Base-by-base conservation (phyloP, 1,284 basidiomycete species). In the Leccinum pachyderme region DNA sequence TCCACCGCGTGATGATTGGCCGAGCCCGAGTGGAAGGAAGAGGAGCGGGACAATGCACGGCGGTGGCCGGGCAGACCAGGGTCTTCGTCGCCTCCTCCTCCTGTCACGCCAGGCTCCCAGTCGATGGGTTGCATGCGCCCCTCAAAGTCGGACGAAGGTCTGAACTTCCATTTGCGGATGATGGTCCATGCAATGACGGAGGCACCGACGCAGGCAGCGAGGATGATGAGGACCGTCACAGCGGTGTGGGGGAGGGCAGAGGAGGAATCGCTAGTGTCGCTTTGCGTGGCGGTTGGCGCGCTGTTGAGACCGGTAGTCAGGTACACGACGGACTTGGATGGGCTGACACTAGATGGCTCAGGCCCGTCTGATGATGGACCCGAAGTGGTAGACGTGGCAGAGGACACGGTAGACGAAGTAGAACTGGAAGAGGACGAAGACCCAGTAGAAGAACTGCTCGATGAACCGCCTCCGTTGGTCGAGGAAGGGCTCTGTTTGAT, bases 141-240 rank as follows among this genome's bases (percentile, higher is more conserved):
- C 64, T 91, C 89, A 67, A 94, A 94, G 66, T 83, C 80, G 69
- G 82, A 81, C 44, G 89, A 91, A 51, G 88, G 85, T 58, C 82
- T 83, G 65, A 94, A 83, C 77, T 94, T 94, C 89, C 89, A 93
- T 74, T 93, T 94, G 75, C 93, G 87, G 79, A 94, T 91, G 64
- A 91, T 76, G 35, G 91, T 94, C 89, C 89, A 95, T 60, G 87
- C 78, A 60, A 92, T 82, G 51, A 80, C 79, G 33, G 85, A 72
- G 39, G 81, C 84, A 60, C 84, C 92, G 45, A 93, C 68, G 45
- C 80, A 82, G 5, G 84, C 78, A 8, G 83, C 89, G 49, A 91
- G 76, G 43, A 84, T 82, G 61, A 91, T 59, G 63, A 95, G 76
- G 48, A 84, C 77, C 25, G 88, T 91, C 54, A 91, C 68, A 5